A percentile compares a stretch with the other conserved stretches of the same genome.
Conservation (phyloP, 2,329 filamentous ascomycete genomes). For the Tolypocladium paradoxum region DNA sequence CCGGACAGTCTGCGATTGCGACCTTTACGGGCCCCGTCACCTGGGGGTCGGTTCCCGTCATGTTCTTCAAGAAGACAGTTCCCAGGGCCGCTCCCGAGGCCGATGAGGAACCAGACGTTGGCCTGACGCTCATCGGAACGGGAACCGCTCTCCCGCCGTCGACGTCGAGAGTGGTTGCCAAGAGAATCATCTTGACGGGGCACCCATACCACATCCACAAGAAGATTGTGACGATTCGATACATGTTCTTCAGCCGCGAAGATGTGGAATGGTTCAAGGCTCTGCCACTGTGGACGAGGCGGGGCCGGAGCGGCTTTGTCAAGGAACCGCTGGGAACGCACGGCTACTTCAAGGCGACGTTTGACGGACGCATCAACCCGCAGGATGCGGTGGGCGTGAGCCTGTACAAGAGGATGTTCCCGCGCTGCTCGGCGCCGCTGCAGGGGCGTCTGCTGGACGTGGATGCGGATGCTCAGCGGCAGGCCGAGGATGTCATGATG, state of each 20-base stretch:
- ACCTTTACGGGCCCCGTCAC: constrained; percentile 83
- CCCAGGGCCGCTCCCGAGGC: constrained; percentile 31
- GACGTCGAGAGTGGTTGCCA: constrained; percentile 74
- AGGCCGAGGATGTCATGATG: constrained; percentile 24
- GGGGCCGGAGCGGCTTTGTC: constrained; percentile 80
- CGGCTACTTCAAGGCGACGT: constrained; percentile 99
- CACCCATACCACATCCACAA: constrained; percentile 99
- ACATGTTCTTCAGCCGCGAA: constrained; percentile 98
- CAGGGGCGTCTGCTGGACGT: constrained; percentile 30
- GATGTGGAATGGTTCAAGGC: constrained; percentile 98
- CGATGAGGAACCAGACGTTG: constrained; percentile 31
- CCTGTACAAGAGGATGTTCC: constrained; percentile 78
- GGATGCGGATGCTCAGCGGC: constrained; percentile 9
- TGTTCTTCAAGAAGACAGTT: constrained; percentile 66
- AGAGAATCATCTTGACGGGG: constrained; percentile 86
- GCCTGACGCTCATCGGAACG: constrained; percentile 68
- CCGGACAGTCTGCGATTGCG: constrained; percentile 79
- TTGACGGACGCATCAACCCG: constrained; percentile 91
- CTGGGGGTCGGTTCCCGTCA: constrained; percentile 82
- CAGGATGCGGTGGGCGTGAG: constrained; percentile 90
- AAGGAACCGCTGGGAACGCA: constrained; percentile 94
- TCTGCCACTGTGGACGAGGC: constrained; percentile 83
- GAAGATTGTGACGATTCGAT: constrained; percentile 88
- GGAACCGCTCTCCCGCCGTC: constrained; percentile 76
- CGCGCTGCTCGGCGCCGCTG: constrained; percentile 50